phyloP scores from a whole-genome alignment of 495 filamentous ascomycete genomes.

The Neohortaea acidophila region DNA sequence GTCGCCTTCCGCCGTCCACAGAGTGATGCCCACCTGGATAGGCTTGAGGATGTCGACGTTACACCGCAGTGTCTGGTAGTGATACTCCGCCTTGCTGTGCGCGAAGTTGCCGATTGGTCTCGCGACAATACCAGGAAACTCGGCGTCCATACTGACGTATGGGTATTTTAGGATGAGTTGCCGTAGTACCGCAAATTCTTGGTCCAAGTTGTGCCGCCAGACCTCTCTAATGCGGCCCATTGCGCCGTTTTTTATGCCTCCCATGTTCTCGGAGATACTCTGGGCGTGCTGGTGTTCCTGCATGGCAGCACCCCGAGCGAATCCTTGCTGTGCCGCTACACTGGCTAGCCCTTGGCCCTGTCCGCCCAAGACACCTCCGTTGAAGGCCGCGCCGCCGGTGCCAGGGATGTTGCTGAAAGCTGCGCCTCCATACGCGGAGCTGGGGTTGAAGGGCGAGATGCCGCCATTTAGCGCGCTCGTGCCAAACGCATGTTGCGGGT shows the following conservation, averaged over 20 bases:
- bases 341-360: constrained; percentile 75
- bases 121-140: constrained; percentile 91
- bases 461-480: constrained; percentile 15
- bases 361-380: constrained; percentile 36
- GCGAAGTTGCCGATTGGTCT: constrained; percentile 86
- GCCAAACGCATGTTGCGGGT: constrained; percentile 19
- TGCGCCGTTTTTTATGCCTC: constrained; percentile 38
- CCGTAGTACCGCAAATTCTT: constrained; percentile 71
- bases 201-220: constrained; percentile 79
- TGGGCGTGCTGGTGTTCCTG: constrained; percentile 46
- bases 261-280: constrained; percentile 21
- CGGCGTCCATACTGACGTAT: constrained; percentile 96
- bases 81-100: constrained; percentile 79
- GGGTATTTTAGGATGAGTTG: constrained; percentile 75
- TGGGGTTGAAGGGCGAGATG: constrained; percentile 15
- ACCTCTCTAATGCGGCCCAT: constrained; percentile 68
- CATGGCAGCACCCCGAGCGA: constrained; percentile 58
- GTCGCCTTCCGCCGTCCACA: constrained; percentile 79
- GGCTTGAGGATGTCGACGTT: constrained; percentile 96
- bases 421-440: constrained; percentile 14
- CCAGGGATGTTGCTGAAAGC: constrained; percentile 15
- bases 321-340: constrained; percentile 75
- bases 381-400: constrained; percentile 18
- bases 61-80: constrained; percentile 92
- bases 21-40: constrained; percentile 86